Conservation (phyloP, 768 basidiomycete genomes). For the Suillus ampliporus region DNA sequence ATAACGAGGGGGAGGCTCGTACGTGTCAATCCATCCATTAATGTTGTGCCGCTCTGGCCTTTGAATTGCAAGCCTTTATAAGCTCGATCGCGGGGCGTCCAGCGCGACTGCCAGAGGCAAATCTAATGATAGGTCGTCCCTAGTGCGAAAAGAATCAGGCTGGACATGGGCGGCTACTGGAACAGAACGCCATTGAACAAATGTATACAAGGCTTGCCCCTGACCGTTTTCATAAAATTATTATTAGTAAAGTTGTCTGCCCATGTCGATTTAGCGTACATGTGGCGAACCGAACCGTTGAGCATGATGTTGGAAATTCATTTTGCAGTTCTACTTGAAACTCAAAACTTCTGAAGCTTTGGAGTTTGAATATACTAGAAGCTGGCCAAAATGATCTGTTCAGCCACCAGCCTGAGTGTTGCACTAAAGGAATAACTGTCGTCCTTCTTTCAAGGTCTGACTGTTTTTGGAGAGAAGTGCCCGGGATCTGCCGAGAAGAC, state of each 20-base stretch:
- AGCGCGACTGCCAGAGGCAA: background rate
- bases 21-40: background rate
- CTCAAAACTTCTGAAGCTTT: background rate
- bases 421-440: too few species aligned
- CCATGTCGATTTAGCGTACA: background rate
- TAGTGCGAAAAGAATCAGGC: background rate
- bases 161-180: background rate
- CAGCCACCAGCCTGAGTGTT: too few species aligned
- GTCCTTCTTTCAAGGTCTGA: too few species aligned
- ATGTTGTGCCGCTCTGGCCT: background rate
- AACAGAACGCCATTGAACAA: background rate
- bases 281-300: background rate
- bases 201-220: background rate
- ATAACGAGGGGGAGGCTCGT: background rate
- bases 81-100: background rate
- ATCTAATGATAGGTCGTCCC: background rate
- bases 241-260: background rate
- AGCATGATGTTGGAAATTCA: background rate
- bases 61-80: background rate
- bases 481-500: slow-evolving; percentile 1
- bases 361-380: background rate
- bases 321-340: background rate
- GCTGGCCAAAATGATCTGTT: background rate
- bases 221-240: too few species aligned
- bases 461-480: too few species aligned